Evolutionary conservation across 257 asterid genomes (phyloP).

Genomic region (Petrea volubilis): DNA sequence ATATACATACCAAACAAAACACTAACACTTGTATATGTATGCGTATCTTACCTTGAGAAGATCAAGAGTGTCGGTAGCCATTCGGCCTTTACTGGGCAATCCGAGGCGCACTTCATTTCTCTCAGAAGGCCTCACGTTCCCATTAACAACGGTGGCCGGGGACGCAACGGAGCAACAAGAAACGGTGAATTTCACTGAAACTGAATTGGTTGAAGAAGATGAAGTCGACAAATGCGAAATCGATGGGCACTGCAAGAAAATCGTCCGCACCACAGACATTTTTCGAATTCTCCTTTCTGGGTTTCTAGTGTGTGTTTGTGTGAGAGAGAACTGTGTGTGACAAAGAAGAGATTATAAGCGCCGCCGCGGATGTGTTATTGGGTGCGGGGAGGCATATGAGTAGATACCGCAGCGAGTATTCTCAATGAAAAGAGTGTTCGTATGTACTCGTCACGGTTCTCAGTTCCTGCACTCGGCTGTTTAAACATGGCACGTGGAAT

Average conservation of each 20-base stretch:
- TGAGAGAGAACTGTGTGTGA: no score
- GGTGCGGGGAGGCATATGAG: conserved; percentile 6
- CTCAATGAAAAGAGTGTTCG: background rate
- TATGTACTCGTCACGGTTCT: background rate
- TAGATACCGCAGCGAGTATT: background rate
- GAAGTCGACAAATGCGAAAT: conserved; percentile 32
- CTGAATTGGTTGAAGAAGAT: conserved; percentile 20
- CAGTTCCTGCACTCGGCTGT: conserved; percentile 1
- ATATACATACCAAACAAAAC: background rate
- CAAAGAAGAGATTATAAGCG: conserved; percentile 9
- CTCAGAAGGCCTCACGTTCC: conserved; percentile 44
- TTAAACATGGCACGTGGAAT: conserved; percentile 3
- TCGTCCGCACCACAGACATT: conserved; percentile 35
- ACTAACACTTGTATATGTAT: background rate
- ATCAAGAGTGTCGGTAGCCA: conserved; percentile 90
- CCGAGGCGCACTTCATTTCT: conserved; percentile 89
- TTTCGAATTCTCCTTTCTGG: conserved; percentile 2
- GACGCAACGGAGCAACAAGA: conserved; percentile 57
- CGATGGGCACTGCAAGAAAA: conserved; percentile 39
- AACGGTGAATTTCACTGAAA: conserved; percentile 47
- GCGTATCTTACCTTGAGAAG: conserved; percentile 68
- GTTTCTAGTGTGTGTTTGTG: background rate
- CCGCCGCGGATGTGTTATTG: conserved; percentile 25
- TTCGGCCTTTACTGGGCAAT: conserved; percentile 96
- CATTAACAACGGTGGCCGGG: conserved; percentile 50